A percentile compares a stretch with the other conserved stretches of the same genome.
phyloP scores from a whole-genome alignment of 2,329 filamentous ascomycete genomes.

The Alternaria triticina region DNA sequence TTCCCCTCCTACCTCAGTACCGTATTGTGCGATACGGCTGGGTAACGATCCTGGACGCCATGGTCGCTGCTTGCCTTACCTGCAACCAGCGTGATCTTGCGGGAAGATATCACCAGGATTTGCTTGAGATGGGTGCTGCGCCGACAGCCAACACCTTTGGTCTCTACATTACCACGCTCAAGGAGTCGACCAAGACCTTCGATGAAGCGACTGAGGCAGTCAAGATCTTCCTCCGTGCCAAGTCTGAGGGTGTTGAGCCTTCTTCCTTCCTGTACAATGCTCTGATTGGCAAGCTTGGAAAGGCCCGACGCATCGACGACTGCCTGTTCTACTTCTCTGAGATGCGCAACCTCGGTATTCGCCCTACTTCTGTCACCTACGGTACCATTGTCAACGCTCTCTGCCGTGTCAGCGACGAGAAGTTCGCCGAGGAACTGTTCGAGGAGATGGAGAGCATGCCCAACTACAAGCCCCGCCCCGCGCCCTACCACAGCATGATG shows the following conservation, averaged over 20 bases:
- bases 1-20: slow-evolving; percentile 84
- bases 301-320: slow-evolving; percentile 96
- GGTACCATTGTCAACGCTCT: slow-evolving; percentile 98
- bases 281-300: slow-evolving; percentile 96
- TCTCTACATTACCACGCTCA: slow-evolving; percentile 98
- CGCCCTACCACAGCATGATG: slow-evolving; percentile 99
- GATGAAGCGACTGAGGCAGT: slow-evolving; percentile 97
- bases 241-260: slow-evolving; percentile 91
- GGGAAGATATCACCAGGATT: slow-evolving; percentile 86
- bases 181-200: slow-evolving; percentile 96
- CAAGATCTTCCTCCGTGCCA: slow-evolving; percentile 94
- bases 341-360: slow-evolving; percentile 91
- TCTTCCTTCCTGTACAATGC: slow-evolving; percentile 98
- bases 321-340: slow-evolving; percentile 98
- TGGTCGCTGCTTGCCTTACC: slow-evolving; percentile 90
- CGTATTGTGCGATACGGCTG: slow-evolving; percentile 90
- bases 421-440: slow-evolving; percentile 96
- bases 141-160: slow-evolving; percentile 98
- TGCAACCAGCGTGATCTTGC: slow-evolving; percentile 81
- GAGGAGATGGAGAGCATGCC: slow-evolving; percentile 99
- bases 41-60: slow-evolving; percentile 94
- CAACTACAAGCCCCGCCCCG: slow-evolving; percentile 97
- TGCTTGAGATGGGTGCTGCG: slow-evolving; percentile 86
- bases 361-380: slow-evolving; percentile 96
- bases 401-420: slow-evolving; percentile 95